phyloP scores from a whole-genome alignment of 495 filamentous ascomycete genomes.

The Daldinia grandis region DNA sequence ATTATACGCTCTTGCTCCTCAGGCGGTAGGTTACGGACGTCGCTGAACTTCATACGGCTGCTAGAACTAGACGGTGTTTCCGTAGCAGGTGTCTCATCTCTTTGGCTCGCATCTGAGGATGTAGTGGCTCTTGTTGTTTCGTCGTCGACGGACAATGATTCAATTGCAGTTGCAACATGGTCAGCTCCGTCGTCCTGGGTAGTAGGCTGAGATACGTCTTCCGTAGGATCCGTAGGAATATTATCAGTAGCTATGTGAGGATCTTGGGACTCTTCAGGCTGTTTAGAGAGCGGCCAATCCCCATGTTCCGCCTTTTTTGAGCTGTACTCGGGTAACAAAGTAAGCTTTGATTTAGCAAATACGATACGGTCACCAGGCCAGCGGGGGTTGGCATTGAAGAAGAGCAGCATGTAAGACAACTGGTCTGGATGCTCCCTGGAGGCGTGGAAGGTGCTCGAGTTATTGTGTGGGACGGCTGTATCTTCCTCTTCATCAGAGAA shows the following conservation, averaged over 20 bases:
- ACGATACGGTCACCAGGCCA: constrained; percentile 39
- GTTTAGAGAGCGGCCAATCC: constrained; percentile 38
- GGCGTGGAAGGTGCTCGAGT: constrained; percentile 29
- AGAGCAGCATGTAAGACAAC: constrained; percentile 32
- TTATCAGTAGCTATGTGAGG: background rate
- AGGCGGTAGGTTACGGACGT: constrained; percentile 20
- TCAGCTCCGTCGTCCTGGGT: background rate
- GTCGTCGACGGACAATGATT: background rate
- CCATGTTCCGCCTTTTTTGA: constrained; percentile 39
- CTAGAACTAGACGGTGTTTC: constrained; percentile 3
- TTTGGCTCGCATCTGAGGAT: background rate
- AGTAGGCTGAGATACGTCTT: background rate
- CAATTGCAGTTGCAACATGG: background rate
- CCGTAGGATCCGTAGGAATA: background rate
- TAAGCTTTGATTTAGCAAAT: constrained; percentile 37
- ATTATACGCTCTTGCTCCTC: constrained; percentile 7
- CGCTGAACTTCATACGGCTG: constrained; percentile 7
- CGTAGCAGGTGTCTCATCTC: background rate
- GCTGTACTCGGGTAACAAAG: constrained; percentile 36
- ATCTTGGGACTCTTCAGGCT: background rate
- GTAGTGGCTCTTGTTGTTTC: background rate
- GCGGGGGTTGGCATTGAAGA: constrained; percentile 26
- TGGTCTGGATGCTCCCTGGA: constrained; percentile 19
- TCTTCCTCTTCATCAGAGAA: constrained; percentile 11
- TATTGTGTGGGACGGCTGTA: background rate